These are phyloP conservation scores for Penicillium cataractarum DNA, from an alignment of 495 filamentous ascomycete species.

Conservation along the genomic window DNA sequence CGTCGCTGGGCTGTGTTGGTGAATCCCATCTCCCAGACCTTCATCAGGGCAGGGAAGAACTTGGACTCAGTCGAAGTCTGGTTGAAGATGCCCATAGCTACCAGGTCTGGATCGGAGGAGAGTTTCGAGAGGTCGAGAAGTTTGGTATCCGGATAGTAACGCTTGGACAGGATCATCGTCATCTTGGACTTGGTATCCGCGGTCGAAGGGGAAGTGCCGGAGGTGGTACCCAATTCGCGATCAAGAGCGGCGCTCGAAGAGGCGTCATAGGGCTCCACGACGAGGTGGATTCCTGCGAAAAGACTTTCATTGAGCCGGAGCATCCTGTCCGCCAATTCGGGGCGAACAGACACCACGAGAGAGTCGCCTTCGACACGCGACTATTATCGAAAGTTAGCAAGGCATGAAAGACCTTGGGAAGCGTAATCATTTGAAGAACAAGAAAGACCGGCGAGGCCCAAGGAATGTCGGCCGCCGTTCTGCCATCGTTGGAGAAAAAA, in stretches of 20 bases:
- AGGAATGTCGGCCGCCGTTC: constrained; percentile 58
- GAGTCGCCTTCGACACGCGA: constrained; percentile 70
- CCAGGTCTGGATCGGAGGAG: constrained; percentile 66
- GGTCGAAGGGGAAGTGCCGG: constrained; percentile 37
- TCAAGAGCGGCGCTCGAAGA: constrained; percentile 25
- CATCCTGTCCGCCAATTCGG: constrained; percentile 62
- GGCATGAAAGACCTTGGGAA: constrained; percentile 59
- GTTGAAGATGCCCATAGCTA: constrained; percentile 75
- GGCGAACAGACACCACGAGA: constrained; percentile 66
- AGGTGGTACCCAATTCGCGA: constrained; percentile 29
- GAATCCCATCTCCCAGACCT: constrained; percentile 73
- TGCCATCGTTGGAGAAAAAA: constrained; percentile 57
- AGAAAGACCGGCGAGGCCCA: constrained; percentile 34
- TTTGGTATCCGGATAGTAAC: constrained; percentile 71
- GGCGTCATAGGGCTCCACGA: constrained; percentile 48
- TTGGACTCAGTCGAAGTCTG: constrained; percentile 73
- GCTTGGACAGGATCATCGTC: constrained; percentile 65
- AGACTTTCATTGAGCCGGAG: constrained; percentile 63
- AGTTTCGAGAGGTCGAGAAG: constrained; percentile 80
- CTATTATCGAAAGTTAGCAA: constrained; percentile 72
- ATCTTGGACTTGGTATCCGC: constrained; percentile 50
- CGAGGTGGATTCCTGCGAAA: constrained; percentile 66
- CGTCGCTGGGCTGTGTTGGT: constrained; percentile 64
- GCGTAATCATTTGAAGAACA: constrained; percentile 50
- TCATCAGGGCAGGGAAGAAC: constrained; percentile 88